Base-by-base conservation (phyloP, 1,284 basidiomycete species). In the Thelephora terrestris region DNA sequence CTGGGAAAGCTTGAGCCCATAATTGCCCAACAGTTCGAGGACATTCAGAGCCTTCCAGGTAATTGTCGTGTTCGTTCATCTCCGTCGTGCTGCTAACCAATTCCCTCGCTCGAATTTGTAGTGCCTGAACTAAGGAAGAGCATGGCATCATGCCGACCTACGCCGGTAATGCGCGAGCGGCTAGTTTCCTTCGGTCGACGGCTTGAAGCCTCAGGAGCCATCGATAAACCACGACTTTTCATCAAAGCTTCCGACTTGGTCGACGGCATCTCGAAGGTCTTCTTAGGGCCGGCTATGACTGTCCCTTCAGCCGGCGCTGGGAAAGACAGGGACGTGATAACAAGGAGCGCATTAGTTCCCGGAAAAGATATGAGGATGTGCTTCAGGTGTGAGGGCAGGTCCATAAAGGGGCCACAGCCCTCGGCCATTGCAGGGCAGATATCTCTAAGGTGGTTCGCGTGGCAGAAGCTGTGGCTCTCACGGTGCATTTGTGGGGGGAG, bases 181-280 rank as follows among this genome's bases (percentile, higher is more conserved):
- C 56, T 85, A 21, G 64, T 60, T 46, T 68, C 67, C 48, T 61
- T 71, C 25, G 62, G 79, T 17, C 61, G 67, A 27, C 71, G 70
- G 47, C 61, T 87, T 21, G 67, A 68, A 4, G 60, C 65, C 21
- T 71, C 76, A 3, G 58, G 68, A 2, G 65, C 75, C 9, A 62
- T 85, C 37, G 71, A 82, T 62, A 82, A 81, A 55, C 65, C 80
- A 1, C 71, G 69, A 12, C 66, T 88, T 24, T 88, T 87, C 59
- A 72, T 88, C 58, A 85, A 81, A 58, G 71, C 81, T 2, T 64
- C 61, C 7, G 82, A 87, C 51, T 70, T 88, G 10, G 65, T 84
- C 4, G 81, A 84, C 53, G 78, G 77, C 7, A 61, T 79, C 21
- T 58, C 67, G 20, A 68, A 58, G 47, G 56, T 68, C 40, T 70